phyloP scores from a whole-genome alignment of 2,329 filamentous ascomycete genomes.

The Leptodontidium sp. region DNA sequence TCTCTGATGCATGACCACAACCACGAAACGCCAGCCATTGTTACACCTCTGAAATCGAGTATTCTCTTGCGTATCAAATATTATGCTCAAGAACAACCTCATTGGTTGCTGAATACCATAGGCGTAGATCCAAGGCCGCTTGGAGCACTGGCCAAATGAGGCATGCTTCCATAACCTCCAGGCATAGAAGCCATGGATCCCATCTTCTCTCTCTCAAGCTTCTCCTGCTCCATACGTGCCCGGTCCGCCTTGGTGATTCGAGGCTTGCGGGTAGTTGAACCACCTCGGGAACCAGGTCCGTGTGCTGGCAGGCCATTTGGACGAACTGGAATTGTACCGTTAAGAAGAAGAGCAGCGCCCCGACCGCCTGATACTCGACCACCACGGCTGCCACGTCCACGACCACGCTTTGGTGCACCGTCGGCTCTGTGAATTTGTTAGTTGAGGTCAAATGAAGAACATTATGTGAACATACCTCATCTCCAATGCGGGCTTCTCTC shows the following conservation, averaged over 20 bases:
- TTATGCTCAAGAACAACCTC: slow-evolving; percentile 5
- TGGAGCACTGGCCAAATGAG: slow-evolving; percentile 39
- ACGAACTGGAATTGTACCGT: slow-evolving; percentile 2
- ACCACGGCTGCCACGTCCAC: slow-evolving; percentile 59
- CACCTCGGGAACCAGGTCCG: slow-evolving; percentile 77
- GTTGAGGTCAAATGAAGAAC: slow-evolving; percentile 36
- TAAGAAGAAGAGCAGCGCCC: slow-evolving; percentile 44
- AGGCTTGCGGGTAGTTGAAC: slow-evolving; percentile 78
- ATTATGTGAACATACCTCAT: slow-evolving; percentile 43
- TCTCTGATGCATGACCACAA: slow-evolving; percentile 1
- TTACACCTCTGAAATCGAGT: slow-evolving; percentile 8
- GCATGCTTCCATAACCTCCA: slow-evolving; percentile 40
- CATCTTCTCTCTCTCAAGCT: slow-evolving; percentile 72
- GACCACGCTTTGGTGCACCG: slow-evolving; percentile 73
- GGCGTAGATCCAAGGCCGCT: slow-evolving; percentile 44
- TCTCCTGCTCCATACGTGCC: slow-evolving; percentile 81
- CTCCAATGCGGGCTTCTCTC: slow-evolving; percentile 75
- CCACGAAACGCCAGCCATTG: slow-evolving; percentile 19
- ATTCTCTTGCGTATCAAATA: slow-evolving; percentile 20
- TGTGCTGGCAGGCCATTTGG: slow-evolving; percentile 54
- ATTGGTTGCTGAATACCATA: slow-evolving; percentile 46
- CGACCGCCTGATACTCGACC: slow-evolving; percentile 61
- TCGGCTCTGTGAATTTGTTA: slow-evolving; percentile 66
- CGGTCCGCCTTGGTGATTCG: slow-evolving; percentile 88
- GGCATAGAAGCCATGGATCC: slow-evolving; percentile 43